A percentile compares a stretch with the other conserved stretches of the same genome.
Evolutionary conservation across 225 moss, liverwort and hornwort species (phyloP).

Genomic region (Ulota crispa): DNA sequence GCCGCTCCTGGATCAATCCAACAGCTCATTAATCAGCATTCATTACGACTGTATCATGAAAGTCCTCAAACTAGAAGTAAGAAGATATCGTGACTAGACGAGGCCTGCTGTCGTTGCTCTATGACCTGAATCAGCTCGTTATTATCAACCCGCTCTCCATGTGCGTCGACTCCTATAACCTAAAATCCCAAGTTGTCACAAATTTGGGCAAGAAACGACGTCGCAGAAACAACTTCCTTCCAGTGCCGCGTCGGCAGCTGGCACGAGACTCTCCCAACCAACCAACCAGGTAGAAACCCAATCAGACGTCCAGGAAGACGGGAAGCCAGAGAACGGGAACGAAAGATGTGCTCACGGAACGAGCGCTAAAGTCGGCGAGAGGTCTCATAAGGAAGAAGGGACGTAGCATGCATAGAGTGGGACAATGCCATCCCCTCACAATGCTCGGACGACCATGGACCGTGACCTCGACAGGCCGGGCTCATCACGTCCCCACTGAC

Average conservation of each 20-base stretch:
- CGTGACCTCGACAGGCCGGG: slow-evolving; percentile 32
- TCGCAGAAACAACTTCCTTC: slow-evolving; percentile 21
- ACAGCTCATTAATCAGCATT: slow-evolving; percentile 51
- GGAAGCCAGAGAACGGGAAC: slow-evolving; percentile 17
- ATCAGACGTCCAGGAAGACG: slow-evolving; percentile 16
- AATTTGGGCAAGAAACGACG: slow-evolving; percentile 7
- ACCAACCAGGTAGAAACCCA: slow-evolving; percentile 19
- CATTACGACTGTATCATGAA: slow-evolving; percentile 28
- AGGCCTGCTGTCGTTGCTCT: slow-evolving; percentile 9
- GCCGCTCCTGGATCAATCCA: slow-evolving; percentile 87
- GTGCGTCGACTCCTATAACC: slow-evolving; percentile 4
- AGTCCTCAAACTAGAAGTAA: slow-evolving; percentile 26
- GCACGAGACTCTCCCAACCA: slow-evolving; percentile 11
- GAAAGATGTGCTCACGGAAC: neutral
- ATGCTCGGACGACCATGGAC: slow-evolving; percentile 28
- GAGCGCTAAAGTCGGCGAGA: neutral
- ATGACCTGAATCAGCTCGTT: slow-evolving; percentile 18
- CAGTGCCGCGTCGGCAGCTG: slow-evolving; percentile 15
- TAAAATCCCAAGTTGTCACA: slow-evolving; percentile 20
- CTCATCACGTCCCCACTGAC: slow-evolving; percentile 17
- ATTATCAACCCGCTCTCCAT: slow-evolving; percentile 21
- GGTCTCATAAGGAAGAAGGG: slow-evolving; percentile 12
- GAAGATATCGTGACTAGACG: slow-evolving; percentile 9
- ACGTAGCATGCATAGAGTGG: neutral
- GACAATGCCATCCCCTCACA: slow-evolving; percentile 17